Evolutionary conservation across 2,329 filamentous ascomycete genomes (phyloP).

Genomic region (Cladosporium sp.): DNA sequence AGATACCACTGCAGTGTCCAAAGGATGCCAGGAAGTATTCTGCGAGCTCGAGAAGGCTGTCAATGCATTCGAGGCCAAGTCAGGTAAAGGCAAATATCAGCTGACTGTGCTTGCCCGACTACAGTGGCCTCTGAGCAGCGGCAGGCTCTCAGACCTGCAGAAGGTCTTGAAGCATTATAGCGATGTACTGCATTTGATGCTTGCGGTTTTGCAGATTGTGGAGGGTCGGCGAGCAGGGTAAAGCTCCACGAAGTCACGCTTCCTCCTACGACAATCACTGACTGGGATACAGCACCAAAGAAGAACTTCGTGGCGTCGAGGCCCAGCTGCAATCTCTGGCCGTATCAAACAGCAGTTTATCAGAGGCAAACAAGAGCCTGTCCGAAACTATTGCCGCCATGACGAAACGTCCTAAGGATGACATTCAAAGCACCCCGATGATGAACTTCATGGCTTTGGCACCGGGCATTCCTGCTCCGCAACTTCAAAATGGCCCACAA

Average conservation of each 20-base stretch:
- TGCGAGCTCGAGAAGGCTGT: conserved; percentile 3
- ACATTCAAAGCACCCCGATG: neutral
- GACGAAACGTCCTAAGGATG: neutral
- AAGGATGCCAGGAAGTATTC: conserved; percentile 6
- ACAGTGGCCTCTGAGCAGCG: neutral
- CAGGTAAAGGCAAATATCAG: neutral
- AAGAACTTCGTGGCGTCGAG: conserved; percentile 1
- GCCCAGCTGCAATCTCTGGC: neutral
- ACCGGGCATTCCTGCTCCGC: neutral
- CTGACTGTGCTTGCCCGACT: neutral
- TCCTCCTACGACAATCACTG: neutral
- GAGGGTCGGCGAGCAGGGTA: conserved; percentile 9
- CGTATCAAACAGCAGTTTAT: neutral
- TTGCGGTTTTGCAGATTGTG: conserved; percentile 7
- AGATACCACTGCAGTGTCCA: neutral
- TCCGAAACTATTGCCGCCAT: conserved; percentile 2
- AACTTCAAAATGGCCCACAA: neutral
- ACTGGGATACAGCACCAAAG: neutral
- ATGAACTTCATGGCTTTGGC: neutral
- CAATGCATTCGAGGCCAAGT: neutral
- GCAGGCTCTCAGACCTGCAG: neutral
- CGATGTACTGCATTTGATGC: conserved; percentile 8
- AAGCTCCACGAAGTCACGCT: neutral
- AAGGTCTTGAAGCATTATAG: neutral
- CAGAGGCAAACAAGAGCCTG: neutral